Percentiles rank a stretch among this genome's conserved stretches.
These are phyloP conservation scores for Paramecium pentaurelia DNA, from an alignment of 73 alveolate genomes.

Conservation along the genomic window DNA sequence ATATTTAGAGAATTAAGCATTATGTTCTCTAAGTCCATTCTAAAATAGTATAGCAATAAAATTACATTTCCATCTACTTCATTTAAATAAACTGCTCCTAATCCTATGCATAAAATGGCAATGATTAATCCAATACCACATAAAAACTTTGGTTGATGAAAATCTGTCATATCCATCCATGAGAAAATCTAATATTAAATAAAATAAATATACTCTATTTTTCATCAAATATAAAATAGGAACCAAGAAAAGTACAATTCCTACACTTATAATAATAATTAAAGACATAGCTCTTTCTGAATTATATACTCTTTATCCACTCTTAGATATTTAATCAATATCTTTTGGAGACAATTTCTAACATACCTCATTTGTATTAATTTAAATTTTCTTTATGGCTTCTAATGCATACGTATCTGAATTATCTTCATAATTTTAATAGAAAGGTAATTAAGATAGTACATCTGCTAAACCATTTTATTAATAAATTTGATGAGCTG, in stretches of 20 bases:
- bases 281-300: not conserved
- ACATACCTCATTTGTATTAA: not conserved
- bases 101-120: not conserved
- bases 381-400: not conserved
- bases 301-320: not conserved
- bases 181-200: not conserved
- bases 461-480: not conserved
- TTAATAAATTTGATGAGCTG: not conserved
- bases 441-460: not conserved
- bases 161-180: not conserved
- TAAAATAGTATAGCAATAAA: not conserved
- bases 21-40: slow-evolving; percentile 13
- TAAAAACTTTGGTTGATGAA: not conserved
- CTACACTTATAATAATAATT: not conserved
- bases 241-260: not conserved
- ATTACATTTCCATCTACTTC: slow-evolving; percentile 33
- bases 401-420: slow-evolving; percentile 1
- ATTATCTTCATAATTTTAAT: not conserved
- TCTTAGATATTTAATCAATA: not conserved
- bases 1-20: not conserved
- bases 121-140: not conserved
- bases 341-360: not conserved
- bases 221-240: slow-evolving; percentile 5
- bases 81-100: not conserved
- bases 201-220: not conserved